Evolutionary conservation across 2,329 filamentous ascomycete genomes (phyloP).

Genomic region (Paraconiothyrium brasiliense): DNA sequence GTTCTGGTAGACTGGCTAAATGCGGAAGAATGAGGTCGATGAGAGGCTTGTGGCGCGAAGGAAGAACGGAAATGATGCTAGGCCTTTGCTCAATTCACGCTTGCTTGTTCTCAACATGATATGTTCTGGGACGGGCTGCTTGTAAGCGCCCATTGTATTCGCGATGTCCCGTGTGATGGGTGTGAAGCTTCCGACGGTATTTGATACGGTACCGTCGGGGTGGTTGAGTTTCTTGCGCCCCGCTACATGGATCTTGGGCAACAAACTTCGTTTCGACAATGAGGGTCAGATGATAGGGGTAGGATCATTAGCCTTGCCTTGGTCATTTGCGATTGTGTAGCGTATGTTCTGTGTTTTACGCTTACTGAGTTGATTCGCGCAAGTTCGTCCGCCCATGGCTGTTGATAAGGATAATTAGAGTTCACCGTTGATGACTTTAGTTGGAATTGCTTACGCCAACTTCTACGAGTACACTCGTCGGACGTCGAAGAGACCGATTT

Average conservation of each 20-base stretch:
- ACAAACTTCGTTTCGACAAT: neutral
- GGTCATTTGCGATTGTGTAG: neutral
- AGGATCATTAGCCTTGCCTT: neutral
- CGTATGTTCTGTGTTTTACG: neutral
- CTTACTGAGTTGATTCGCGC: neutral
- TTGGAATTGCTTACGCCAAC: neutral
- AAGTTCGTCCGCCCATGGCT: neutral
- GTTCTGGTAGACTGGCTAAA: neutral
- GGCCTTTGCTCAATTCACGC: neutral
- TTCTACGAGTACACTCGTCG: neutral
- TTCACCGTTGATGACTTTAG: neutral
- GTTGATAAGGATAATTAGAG: neutral
- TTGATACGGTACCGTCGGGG: constrained; percentile 2
- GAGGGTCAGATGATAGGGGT: neutral
- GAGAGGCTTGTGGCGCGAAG: constrained; percentile 1
- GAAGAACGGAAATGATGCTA: constrained; percentile 8
- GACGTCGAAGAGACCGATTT: neutral
- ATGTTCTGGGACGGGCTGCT: neutral
- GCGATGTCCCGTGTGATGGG: neutral
- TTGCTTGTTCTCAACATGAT: neutral
- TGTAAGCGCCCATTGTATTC: neutral
- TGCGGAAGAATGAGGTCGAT: neutral
- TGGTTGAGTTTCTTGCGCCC: constrained; percentile 1
- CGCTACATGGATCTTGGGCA: neutral
- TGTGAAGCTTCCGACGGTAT: neutral